A percentile compares a stretch with the other conserved stretches of the same genome.
These are phyloP conservation scores for Pseudogymnoascus pannorum DNA, from an alignment of 2,329 filamentous ascomycete species.

Conservation along the genomic window DNA sequence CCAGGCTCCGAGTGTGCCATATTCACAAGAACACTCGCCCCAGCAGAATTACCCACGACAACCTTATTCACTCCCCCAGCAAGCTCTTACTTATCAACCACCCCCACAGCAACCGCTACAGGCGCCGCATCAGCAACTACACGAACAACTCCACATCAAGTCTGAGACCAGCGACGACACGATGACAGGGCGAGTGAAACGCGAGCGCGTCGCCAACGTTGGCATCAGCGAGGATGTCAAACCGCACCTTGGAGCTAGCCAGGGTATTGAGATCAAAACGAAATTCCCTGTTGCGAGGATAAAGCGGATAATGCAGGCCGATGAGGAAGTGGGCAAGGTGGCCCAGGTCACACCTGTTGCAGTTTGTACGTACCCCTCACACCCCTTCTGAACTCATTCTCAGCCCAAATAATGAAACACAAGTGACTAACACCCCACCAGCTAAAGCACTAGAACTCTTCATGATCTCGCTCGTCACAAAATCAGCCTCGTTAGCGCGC, in stretches of 20 bases:
- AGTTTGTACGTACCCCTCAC: constrained; percentile 52
- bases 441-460: constrained; percentile 92
- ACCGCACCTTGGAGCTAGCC: constrained; percentile 32
- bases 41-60: neutral
- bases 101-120: neutral
- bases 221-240: constrained; percentile 6
- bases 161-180: neutral
- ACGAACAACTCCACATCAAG: constrained; percentile 4
- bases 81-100: constrained; percentile 8
- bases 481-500: constrained; percentile 76
- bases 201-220: neutral
- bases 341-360: constrained; percentile 95
- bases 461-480: constrained; percentile 89
- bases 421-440: constrained; percentile 5
- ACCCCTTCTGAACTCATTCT: neutral
- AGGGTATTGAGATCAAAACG: constrained; percentile 72
- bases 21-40: constrained; percentile 1
- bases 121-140: neutral
- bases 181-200: neutral
- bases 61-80: neutral
- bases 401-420: neutral
- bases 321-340: constrained; percentile 97
- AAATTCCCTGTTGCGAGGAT: constrained; percentile 97
- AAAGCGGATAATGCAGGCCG: constrained; percentile 98
- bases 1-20: neutral